Evolutionary conservation across 2,329 filamentous ascomycete species (phyloP).

Genomic region (Pseudogymnoascus sp.): DNA sequence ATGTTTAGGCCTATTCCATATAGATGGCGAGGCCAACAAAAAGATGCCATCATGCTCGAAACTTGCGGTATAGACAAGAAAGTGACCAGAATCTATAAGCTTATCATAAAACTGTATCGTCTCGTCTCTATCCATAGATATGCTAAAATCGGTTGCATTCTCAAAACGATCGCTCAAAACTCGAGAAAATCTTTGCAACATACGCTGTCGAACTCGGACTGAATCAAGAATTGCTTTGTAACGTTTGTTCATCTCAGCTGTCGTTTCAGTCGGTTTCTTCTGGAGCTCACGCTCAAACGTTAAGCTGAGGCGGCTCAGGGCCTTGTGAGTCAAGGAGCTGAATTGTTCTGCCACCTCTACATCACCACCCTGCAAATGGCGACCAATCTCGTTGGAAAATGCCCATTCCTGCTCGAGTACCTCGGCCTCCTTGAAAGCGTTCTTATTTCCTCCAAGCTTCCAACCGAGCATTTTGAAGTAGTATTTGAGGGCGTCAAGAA

Average conservation of each 20-base stretch:
- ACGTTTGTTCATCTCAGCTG: slow-evolving; percentile 86
- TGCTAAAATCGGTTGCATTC: slow-evolving; percentile 91
- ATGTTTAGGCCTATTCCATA: slow-evolving; percentile 67
- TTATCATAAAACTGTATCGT: slow-evolving; percentile 71
- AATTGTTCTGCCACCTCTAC: slow-evolving; percentile 98
- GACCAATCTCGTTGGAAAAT: slow-evolving; percentile 88
- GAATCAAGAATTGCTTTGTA: slow-evolving; percentile 96
- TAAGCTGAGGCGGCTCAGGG: slow-evolving; percentile 74
- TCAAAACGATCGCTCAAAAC: slow-evolving; percentile 91
- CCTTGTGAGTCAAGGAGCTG: slow-evolving; percentile 86
- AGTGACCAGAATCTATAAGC: slow-evolving; percentile 74
- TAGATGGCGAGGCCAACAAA: slow-evolving; percentile 72
- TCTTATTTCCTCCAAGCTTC: slow-evolving; percentile 96
- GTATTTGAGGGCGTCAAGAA: slow-evolving; percentile 88
- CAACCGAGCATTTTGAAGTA: slow-evolving; percentile 99
- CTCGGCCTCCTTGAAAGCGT: slow-evolving; percentile 98
- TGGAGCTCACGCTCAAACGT: slow-evolving; percentile 91
- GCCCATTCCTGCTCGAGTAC: slow-evolving; percentile 97
- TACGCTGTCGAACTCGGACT: slow-evolving; percentile 88
- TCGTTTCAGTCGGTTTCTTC: slow-evolving; percentile 72
- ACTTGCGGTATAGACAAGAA: slow-evolving; percentile 66
- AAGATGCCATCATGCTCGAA: slow-evolving; percentile 69
- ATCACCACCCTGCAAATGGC: slow-evolving; percentile 84
- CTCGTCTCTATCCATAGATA: slow-evolving; percentile 58
- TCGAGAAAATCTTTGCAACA: slow-evolving; percentile 89